A percentile compares a stretch with the other conserved stretches of the same genome.
Conservation (phyloP, 768 basidiomycete genomes). For the Naganishia kalamii region DNA sequence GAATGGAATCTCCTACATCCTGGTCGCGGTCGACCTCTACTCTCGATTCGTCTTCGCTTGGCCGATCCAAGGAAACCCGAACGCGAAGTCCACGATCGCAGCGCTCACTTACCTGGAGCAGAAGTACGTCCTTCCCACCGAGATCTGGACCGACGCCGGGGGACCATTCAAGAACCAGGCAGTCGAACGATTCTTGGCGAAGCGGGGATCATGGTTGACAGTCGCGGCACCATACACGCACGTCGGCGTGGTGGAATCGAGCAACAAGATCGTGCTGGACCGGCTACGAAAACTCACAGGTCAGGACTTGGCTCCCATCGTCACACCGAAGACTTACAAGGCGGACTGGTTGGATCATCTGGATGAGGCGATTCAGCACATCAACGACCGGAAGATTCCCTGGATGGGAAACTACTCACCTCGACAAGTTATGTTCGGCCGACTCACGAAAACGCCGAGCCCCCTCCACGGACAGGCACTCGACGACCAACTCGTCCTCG, state of each 20-base stretch:
- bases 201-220: neutral
- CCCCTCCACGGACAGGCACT: neutral
- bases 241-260: neutral
- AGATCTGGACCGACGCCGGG: neutral
- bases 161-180: neutral
- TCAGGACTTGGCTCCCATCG: too few relatives aligned
- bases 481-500: neutral
- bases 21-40: conserved; percentile 5
- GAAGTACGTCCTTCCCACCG: neutral
- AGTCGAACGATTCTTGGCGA: neutral
- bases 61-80: neutral
- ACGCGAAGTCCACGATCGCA: neutral
- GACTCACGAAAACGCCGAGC: neutral
- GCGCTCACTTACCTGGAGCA: neutral
- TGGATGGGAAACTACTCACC: neutral
- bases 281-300: neutral
- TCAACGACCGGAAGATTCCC: neutral
- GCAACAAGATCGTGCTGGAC: neutral
- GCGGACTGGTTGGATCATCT: neutral
- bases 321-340: neutral
- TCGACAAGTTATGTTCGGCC: neutral
- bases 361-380: neutral
- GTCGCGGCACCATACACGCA: conserved; percentile 1
- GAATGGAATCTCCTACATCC: neutral
- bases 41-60: conserved; percentile 11